phyloP scores from a whole-genome alignment of 2,329 filamentous ascomycete species.

The Colletotrichum brevisporum region DNA sequence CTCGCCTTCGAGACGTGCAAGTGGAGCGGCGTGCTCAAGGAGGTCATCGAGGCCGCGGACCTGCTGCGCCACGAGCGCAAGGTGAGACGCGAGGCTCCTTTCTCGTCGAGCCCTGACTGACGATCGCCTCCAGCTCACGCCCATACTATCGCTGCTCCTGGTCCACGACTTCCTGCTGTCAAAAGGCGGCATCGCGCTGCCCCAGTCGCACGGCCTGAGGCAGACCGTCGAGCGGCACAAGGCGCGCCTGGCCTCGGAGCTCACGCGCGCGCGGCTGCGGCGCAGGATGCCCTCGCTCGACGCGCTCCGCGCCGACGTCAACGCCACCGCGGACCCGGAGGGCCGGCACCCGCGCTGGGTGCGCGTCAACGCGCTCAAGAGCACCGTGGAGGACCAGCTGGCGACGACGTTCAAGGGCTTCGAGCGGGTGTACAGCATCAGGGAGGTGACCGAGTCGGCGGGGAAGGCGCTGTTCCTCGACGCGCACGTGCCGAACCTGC shows the following conservation, averaged over 20 bases:
- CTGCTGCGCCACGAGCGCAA: constrained; percentile 87
- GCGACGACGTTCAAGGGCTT: constrained; percentile 79
- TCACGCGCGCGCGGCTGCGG: constrained; percentile 83
- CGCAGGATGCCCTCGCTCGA: constrained; percentile 78
- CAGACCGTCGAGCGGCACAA: constrained; percentile 85
- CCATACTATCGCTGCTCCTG: constrained; percentile 83
- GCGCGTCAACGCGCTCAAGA: constrained; percentile 84
- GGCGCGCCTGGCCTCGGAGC: constrained; percentile 83
- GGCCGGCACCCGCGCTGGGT: constrained; percentile 89
- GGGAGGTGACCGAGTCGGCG: constrained; percentile 65
- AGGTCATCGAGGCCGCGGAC: constrained; percentile 87
- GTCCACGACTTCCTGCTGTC: constrained; percentile 88
- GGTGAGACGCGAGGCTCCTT: constrained; percentile 62
- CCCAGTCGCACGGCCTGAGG: constrained; percentile 82
- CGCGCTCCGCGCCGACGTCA: constrained; percentile 72
- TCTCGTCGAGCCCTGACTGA: background rate
- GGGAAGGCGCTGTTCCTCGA: constrained; percentile 78
- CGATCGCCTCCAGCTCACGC: constrained; percentile 74
- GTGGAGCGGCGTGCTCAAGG: constrained; percentile 89
- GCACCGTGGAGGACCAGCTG: constrained; percentile 80
- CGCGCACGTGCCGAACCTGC: constrained; percentile 82
- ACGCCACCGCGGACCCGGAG: constrained; percentile 64
- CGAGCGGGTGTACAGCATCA: constrained; percentile 67
- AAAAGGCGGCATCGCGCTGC: constrained; percentile 86
- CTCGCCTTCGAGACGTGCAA: constrained; percentile 89